A percentile compares a stretch with the other conserved stretches of the same genome.
Evolutionary conservation across 2,329 filamentous ascomycete genomes (phyloP).

Genomic region (Pseudopithomyces maydicus): DNA sequence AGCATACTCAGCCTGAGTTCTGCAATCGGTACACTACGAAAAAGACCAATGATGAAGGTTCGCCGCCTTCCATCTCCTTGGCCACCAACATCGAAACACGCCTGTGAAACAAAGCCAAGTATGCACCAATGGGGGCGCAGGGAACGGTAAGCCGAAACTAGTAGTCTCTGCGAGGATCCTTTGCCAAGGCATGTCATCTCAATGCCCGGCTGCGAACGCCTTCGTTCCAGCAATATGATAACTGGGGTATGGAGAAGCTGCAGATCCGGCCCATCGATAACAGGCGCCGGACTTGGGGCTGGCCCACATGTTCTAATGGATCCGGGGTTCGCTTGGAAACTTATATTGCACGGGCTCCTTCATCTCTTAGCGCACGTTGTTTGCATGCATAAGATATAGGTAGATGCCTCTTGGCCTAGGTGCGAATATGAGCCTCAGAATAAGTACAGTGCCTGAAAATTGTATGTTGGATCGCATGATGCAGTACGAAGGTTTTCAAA

Average conservation of each 20-base stretch:
- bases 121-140: not conserved
- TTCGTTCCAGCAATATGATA: not conserved
- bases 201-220: not conserved
- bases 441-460: no score
- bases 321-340: not conserved
- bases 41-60: not conserved
- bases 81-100: not conserved
- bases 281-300: not conserved
- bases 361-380: not conserved
- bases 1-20: not conserved
- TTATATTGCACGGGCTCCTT: not conserved
- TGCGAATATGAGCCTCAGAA: no score
- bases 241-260: not conserved
- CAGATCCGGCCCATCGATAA: not conserved
- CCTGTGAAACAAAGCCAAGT: not conserved
- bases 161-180: not conserved
- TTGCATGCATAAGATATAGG: no score
- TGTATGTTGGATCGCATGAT: no score
- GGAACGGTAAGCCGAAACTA: not conserved
- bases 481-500: no score
- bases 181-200: not conserved
- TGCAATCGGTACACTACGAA: not conserved
- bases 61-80: not conserved
- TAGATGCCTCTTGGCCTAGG: no score
- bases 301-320: not conserved